Evolutionary conservation across 139 green algal genomes (phyloP), one percentile per base, ranked within the genome.

Genomic region (Chlorella sorokiniana): DNA sequence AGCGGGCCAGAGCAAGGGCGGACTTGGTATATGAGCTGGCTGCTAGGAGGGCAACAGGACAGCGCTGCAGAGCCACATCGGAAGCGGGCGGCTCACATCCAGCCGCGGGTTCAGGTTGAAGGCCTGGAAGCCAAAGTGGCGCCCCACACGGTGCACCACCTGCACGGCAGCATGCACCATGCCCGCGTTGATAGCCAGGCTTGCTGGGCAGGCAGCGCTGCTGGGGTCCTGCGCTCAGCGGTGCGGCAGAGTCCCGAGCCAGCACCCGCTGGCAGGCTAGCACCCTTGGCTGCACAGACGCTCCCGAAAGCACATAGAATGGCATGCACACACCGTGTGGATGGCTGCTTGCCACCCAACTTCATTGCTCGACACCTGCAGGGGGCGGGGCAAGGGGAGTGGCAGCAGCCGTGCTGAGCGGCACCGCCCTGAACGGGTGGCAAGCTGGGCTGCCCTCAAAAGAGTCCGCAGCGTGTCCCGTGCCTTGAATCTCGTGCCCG

Each of bases 91-190:
- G 25, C 25, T 68, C 61, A 68, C 11, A 33, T 1, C 38, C 68
- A n/a, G 40, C 2, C 69, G 74, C 10, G 90, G 88, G 65, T 91
- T 90, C 31, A 87, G 40, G 83, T 95, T 95, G 87, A 94, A 95
- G 11, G 91, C 91, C 84, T 95, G 91, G 83, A 95, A 95, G 44
- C 90, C 89, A 84, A 95, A 93, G 74, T 91, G 84, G 44, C 91
- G 87, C 5, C 91, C 91, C 41, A 94, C 51, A 2, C 85, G 76
- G 75, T 88, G 91, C 45, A 93, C 84, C 18, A 93, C 86, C 73
- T 91, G 87, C 51, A 87, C 22, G 42, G 56, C 25, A 20, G 8
- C 3, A 11, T 20, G 7, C 25, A 22, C 52, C 22, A 11, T 62
- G 52, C n/a, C n/a, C n/a, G n/a, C n/a, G n/a, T n/a, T n/a, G n/a